These are phyloP conservation scores for Boletales sp. DNA, from an alignment of 768 basidiomycete species.

Conservation along the genomic window DNA sequence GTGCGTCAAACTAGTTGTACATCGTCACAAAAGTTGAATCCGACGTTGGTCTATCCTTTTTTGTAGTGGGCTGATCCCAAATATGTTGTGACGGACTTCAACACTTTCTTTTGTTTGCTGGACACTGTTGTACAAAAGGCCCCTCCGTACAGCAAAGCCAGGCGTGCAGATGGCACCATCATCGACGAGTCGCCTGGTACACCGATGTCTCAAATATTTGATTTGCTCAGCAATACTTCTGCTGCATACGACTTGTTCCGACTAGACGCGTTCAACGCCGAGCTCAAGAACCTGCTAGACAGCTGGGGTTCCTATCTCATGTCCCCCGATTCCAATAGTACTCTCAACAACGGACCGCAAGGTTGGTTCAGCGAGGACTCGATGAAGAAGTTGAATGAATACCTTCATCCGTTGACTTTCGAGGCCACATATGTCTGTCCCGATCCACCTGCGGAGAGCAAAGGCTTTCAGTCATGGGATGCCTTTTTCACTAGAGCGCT, in stretches of 20 bases:
- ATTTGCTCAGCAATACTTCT: conserved; percentile 22
- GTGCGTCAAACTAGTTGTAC: neutral
- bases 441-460: neutral
- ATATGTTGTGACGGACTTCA: neutral
- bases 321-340: neutral
- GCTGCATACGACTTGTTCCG: conserved; percentile 11
- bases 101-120: neutral
- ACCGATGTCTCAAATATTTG: conserved; percentile 14
- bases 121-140: neutral
- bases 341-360: neutral
- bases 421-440: neutral
- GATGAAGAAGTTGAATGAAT: neutral
- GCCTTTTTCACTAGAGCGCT: conserved; percentile 50
- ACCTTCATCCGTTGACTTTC: neutral
- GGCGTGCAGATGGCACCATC: neutral
- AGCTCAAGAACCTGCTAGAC: neutral
- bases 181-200: conserved; percentile 19
- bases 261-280: neutral
- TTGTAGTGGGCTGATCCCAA: conserved; percentile 1
- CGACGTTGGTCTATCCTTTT: neutral
- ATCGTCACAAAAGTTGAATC: neutral
- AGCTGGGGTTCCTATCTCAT: neutral
- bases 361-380: neutral
- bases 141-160: conserved; percentile 1
- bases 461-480: conserved; percentile 37